phyloP scores from a whole-genome alignment of 371 early-diverging fungal species.

The Mucor velutinosus region DNA sequence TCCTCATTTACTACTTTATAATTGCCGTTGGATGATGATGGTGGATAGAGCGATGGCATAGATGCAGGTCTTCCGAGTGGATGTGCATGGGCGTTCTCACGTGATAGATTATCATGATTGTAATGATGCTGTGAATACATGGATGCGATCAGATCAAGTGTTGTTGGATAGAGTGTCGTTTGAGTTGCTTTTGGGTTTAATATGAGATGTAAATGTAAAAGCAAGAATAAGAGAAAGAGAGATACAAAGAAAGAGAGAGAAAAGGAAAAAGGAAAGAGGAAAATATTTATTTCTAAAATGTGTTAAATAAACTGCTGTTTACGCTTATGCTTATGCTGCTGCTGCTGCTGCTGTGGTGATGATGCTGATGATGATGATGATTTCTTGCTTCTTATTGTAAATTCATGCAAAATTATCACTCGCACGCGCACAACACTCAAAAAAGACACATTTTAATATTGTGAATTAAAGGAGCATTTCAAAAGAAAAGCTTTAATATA shows the following conservation, averaged over 20 bases:
- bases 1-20: background rate
- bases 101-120: constrained; percentile 11
- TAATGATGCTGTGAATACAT: constrained; percentile 15
- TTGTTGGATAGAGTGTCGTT: background rate
- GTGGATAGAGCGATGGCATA: constrained; percentile 13
- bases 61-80: constrained; percentile 27
- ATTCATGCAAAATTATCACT: background rate
- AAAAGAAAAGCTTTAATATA: background rate
- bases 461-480: background rate
- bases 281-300: constrained; percentile 1
- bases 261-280: background rate
- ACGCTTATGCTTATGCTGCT: background rate
- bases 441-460: background rate
- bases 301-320: constrained; percentile 3
- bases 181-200: background rate
- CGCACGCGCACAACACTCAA: background rate
- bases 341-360: background rate
- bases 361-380: background rate
- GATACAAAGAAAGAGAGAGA: background rate
- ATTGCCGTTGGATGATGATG: background rate
- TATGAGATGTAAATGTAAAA: too few species aligned
- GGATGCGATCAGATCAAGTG: background rate
- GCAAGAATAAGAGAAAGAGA: background rate
- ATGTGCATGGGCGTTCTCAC: constrained; percentile 20
- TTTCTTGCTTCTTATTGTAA: background rate